Evolutionary conservation across 352 stramenopile species (phyloP).

Genomic region (Pythium periplocum): DNA sequence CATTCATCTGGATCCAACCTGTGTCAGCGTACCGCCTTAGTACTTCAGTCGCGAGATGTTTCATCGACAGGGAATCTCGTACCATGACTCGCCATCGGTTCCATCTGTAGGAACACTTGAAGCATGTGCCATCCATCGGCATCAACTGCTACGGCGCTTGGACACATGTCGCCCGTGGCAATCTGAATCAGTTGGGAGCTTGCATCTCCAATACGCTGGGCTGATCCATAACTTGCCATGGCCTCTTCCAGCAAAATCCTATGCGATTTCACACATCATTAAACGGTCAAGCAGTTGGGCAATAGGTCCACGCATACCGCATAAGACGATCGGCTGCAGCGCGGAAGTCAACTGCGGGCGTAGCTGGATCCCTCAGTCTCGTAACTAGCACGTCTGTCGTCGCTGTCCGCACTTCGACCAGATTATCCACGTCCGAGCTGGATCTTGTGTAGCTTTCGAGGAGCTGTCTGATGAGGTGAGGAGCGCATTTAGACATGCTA

Average conservation of each 20-base stretch:
- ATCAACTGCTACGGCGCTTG: neutral
- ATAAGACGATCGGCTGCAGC: conserved; percentile 14
- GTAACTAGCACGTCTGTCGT: conserved; percentile 15
- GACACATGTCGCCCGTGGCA: neutral
- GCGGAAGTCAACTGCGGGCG: conserved; percentile 3
- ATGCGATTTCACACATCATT: neutral
- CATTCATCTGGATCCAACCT: neutral
- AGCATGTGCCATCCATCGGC: neutral
- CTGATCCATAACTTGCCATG: conserved; percentile 10
- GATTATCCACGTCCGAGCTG: conserved; percentile 25
- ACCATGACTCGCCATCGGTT: neutral
- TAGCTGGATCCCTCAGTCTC: conserved; percentile 11
- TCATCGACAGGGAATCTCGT: too few relatives aligned
- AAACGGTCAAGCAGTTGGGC: neutral
- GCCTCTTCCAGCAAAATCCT: conserved; percentile 18
- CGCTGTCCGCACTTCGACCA: conserved; percentile 33
- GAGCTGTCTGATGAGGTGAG: conserved; percentile 16
- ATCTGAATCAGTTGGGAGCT: neutral
- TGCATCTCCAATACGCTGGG: too few relatives aligned
- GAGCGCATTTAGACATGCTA: neutral
- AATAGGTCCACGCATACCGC: conserved; percentile 2
- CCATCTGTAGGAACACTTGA: neutral
- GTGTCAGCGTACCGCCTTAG: neutral
- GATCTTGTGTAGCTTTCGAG: conserved; percentile 28
- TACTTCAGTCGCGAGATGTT: too few relatives aligned